phyloP scores from a whole-genome alignment of 768 basidiomycete species.

The Phaffia tasmanica region DNA sequence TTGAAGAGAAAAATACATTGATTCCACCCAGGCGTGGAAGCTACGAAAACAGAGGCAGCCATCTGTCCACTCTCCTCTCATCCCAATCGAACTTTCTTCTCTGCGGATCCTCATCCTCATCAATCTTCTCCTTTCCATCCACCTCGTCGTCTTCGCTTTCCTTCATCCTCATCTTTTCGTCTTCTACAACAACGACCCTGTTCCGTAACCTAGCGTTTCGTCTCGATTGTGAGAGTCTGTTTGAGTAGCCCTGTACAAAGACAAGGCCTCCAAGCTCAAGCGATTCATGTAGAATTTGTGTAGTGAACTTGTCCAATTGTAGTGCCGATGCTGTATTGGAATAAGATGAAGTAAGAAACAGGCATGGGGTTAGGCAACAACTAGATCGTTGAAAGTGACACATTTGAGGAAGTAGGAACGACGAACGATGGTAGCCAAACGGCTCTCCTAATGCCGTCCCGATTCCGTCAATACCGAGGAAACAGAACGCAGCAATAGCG shows the following conservation, averaged over 20 bases:
- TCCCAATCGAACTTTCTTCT: too few species aligned
- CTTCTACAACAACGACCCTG: background rate
- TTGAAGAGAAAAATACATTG: too few species aligned
- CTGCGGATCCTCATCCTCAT: background rate
- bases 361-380: background rate
- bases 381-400: background rate
- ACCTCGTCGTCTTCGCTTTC: background rate
- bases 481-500: conserved; percentile 15
- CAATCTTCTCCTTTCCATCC: background rate
- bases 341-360: background rate
- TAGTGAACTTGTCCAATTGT: conserved; percentile 9
- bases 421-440: conserved; percentile 19
- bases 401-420: background rate
- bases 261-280: background rate
- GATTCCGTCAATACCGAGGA: conserved; percentile 18
- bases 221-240: background rate
- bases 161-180: background rate
- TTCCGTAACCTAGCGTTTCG: background rate
- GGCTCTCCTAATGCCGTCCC: conserved; percentile 9
- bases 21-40: too few species aligned
- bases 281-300: conserved; percentile 13
- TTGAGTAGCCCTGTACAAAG: conserved; percentile 7
- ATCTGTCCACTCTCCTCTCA: conserved; percentile 10
- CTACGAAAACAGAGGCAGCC: conserved; percentile 11
- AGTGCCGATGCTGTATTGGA: conserved; percentile 7